Conservation (phyloP, 306 rosid species). For the Cicer bijugum region DNA sequence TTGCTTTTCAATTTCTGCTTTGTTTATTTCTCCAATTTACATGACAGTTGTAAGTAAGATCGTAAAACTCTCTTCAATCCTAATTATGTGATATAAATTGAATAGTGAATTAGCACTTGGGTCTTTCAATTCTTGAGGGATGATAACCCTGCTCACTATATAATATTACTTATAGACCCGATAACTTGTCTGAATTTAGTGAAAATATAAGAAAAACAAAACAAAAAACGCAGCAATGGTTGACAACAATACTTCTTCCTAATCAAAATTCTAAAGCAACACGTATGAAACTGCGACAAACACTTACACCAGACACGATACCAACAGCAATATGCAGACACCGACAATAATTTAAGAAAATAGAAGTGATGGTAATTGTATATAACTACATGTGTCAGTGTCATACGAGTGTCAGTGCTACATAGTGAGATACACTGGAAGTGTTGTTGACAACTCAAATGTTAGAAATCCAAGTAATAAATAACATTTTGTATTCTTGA, state of each 20-base stretch:
- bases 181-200: neutral
- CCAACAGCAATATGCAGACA: too few relatives aligned
- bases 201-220: neutral
- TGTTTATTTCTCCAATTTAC: neutral
- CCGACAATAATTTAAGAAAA: too few relatives aligned
- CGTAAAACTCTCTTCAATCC: neutral
- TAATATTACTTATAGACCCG: neutral
- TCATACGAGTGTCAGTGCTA: too few relatives aligned
- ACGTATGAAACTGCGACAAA: neutral
- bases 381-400: too few relatives aligned
- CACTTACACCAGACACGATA: too few relatives aligned
- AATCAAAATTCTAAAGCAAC: slow-evolving; percentile 26
- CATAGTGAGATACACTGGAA: neutral
- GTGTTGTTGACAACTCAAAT: neutral
- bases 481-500: neutral
- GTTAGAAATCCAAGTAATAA: too few relatives aligned
- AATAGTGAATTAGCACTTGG: neutral
- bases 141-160: neutral
- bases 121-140: neutral
- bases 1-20: neutral
- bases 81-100: neutral
- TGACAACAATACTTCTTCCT: neutral
- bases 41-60: neutral
- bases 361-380: too few relatives aligned
- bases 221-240: neutral